Conservation (phyloP, 805 yeast species). For the Yarrowia deformans region DNA sequence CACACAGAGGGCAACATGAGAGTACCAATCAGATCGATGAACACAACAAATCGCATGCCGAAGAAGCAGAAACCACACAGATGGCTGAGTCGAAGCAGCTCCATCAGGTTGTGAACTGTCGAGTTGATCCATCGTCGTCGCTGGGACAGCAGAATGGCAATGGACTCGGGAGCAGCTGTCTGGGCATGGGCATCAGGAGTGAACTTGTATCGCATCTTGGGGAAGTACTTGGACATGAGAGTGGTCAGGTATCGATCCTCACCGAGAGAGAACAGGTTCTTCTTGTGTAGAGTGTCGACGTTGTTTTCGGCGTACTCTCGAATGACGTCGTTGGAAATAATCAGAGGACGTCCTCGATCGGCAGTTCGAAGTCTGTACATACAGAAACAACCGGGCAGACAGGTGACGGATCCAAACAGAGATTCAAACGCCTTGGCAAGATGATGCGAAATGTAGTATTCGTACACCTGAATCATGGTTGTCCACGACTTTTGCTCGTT, state of each 20-base stretch:
- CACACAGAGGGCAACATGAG: conserved; percentile 67
- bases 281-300: conserved; percentile 65
- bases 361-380: conserved; percentile 59
- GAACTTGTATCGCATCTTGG: conserved; percentile 61
- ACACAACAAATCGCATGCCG: conserved; percentile 66
- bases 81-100: conserved; percentile 61
- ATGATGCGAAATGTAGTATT: conserved; percentile 69
- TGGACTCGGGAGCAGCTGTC: conserved; percentile 64
- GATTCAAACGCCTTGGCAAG: conserved; percentile 69
- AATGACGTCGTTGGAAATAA: conserved; percentile 67
- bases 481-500: conserved; percentile 64
- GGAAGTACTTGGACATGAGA: conserved; percentile 64
- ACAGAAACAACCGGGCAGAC: conserved; percentile 72
- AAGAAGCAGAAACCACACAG: conserved; percentile 69
- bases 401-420: conserved; percentile 67
- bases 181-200: conserved; percentile 65
- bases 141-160: conserved; percentile 60
- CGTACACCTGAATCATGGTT: conserved; percentile 68
- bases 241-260: conserved; percentile 68
- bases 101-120: conserved; percentile 67
- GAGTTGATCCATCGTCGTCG: conserved; percentile 74
- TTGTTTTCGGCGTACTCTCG: conserved; percentile 63
- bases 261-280: conserved; percentile 66
- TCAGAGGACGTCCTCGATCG: conserved; percentile 62
- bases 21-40: conserved; percentile 63